Base-by-base conservation (phyloP, 225 moss, liverwort and hornwort species). In the Bryum argenteum region DNA sequence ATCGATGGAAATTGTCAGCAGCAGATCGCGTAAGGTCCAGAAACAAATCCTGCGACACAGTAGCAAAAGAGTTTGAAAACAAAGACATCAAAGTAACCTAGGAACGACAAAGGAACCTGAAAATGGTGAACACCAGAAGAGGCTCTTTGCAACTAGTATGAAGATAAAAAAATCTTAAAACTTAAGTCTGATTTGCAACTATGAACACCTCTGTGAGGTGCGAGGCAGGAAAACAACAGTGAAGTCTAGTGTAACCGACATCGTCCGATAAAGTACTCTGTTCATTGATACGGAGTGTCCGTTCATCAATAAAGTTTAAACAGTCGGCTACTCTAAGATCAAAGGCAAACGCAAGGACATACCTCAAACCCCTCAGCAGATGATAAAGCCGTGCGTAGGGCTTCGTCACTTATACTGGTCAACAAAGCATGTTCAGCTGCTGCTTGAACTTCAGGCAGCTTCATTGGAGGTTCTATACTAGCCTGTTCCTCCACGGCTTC, bases 1-100 rank as follows among this genome's bases (percentile, higher is more conserved):
- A 99, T 79, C 89, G 98, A 81, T 99, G 98, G 71, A 89, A 99
- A 68, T 94, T 99, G 66, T 99, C 92, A 74, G 98, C 98, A 65
- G 98, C 89, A 71, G 89, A 85, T 77, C 91, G 86, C 24, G 98
- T 99, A 44, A 99, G 92, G 71, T 91, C 88, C 89, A 99, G 66
- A 71, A 92, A 99, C n/a, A 94, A 67, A 65, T 92, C 98, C 94
- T 96, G 84, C 58, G 70, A 79, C 61, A 66, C 43, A 69, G 59
- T 40, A 50, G 57, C 41, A 42, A 66, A 71, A 54, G 43, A 20
- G n/a, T 24, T 75, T 79, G 53, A 71, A 66, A 59, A 40, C 59
- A 42, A 60, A 70, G 45, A 69, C 64, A 20, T 0, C 26, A 63
- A 40, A 59, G 68, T 26, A 17, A 75, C 19, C 55, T 66, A 60